Evolutionary conservation across 202 grass and related monocot species (phyloP), one percentile per base, ranked within the genome.

Genomic region (Brachypodium distachyon): DNA sequence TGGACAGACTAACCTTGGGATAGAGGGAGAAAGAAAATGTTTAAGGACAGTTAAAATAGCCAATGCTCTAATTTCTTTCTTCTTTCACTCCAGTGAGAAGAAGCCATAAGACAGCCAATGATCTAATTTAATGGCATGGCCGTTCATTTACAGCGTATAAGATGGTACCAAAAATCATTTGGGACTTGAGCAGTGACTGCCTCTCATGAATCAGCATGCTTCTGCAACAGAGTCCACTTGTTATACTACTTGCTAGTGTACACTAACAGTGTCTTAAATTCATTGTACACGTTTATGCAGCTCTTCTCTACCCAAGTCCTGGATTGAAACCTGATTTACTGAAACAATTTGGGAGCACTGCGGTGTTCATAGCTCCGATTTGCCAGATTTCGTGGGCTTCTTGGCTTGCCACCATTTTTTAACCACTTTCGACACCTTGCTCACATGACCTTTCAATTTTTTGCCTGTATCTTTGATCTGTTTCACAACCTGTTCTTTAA

Each of bases 321-420:
- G 21, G 26, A 84, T 80, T 7, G 63, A 25, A 17, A 7, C 22
- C 4, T 41, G 37, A 33, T 29, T 66, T 7, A 34, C 26, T 11
- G n/a, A 58, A 70, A 14, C 14, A 3, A 40, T 29, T 52, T 25
- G 16, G 40, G 48, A 34, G 37, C 37, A 21, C n/a, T 47, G 54
- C 16, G 2, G 8, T 54, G 51, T 70, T 89, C 73, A 97, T 46
- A 97, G 88, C 67, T 97, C 94, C 38, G 56, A 81, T 86, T 94
- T 91, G 37, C 75, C 47, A 2, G 78, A 60, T 69, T 86, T 94
- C 44, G 81, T 23, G 21, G 82, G 78, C 47, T 78, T 84, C 67
- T 77, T 70, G 44, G 82, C 90, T 47, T 76, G 51, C 91, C 91
- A 95, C 96, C 91, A 95, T 72, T 82, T 98, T 70, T 90, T 92